Conservation (phyloP, 1,139 yeast genomes). For the Blastobotrys persicus region DNA sequence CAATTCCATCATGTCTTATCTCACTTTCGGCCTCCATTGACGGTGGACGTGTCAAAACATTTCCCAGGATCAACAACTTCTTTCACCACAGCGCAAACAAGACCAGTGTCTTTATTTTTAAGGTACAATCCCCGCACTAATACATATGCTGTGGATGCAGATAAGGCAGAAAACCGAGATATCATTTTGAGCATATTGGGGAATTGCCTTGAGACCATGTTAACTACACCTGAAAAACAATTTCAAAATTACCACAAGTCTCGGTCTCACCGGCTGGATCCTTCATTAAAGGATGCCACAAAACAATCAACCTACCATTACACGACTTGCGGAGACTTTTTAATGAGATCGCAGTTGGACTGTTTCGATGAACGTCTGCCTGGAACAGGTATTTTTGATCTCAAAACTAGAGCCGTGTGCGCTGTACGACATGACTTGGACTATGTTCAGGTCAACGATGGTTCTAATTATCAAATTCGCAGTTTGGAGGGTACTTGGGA, state of each 20-base stretch:
- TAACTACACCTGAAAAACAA: constrained; percentile 56
- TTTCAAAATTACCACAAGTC: constrained; percentile 41
- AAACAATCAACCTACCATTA: constrained; percentile 57
- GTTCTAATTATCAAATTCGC: constrained; percentile 64
- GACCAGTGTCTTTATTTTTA: constrained; percentile 47
- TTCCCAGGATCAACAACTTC: constrained; percentile 37
- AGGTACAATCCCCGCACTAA: constrained; percentile 38
- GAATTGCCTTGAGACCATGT: constrained; percentile 67
- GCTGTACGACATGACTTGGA: constrained; percentile 77
- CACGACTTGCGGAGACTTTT: constrained; percentile 61
- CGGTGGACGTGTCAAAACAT: constrained; percentile 45
- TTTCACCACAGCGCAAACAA: constrained; percentile 40
- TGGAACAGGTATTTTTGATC: constrained; percentile 88
- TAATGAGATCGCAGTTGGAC: constrained; percentile 89
- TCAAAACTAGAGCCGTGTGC: constrained; percentile 87
- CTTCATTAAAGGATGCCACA: constrained; percentile 15
- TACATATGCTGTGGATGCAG: constrained; percentile 67
- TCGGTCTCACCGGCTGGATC: constrained; percentile 14
- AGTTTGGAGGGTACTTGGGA: constrained; percentile 63
- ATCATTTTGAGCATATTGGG: constrained; percentile 77
- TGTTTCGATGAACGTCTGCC: constrained; percentile 76
- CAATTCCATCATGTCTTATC: constrained; percentile 73
- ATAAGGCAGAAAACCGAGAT: constrained; percentile 65
- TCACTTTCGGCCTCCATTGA: constrained; percentile 53
- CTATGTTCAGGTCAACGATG: constrained; percentile 55